phyloP scores from a whole-genome alignment of 1,284 basidiomycete species.

The Trametes pubescens region DNA sequence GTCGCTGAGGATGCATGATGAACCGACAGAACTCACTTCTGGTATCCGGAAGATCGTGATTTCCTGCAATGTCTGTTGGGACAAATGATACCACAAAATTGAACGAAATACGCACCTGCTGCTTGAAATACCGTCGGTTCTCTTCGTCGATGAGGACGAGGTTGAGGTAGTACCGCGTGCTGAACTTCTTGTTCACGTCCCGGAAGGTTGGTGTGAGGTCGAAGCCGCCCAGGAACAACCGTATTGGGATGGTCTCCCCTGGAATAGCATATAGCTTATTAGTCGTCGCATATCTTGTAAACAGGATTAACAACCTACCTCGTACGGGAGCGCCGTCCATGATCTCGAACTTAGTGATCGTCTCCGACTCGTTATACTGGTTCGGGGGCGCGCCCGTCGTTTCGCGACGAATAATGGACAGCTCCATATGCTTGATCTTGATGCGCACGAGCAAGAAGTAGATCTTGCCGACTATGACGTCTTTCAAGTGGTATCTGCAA shows the following conservation, averaged over 20 bases:
- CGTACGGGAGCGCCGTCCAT: conserved; percentile 98
- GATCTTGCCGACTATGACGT: conserved; percentile 99
- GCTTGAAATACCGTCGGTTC: conserved; percentile 95
- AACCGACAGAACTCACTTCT: conserved; percentile 56
- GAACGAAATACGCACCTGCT: conserved; percentile 56
- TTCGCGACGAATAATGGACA: conserved; percentile 97
- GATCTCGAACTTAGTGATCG: conserved; percentile 99
- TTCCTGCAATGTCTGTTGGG: conserved; percentile 51
- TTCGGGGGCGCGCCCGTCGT: conserved; percentile 97
- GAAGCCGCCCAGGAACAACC: conserved; percentile 97
- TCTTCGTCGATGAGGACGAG: conserved; percentile 98
- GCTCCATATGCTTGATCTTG: conserved; percentile 99
- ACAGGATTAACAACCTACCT: conserved; percentile 54
- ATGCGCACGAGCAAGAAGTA: conserved; percentile 98
- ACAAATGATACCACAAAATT: background rate
- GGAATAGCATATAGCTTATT: conserved; percentile 5
- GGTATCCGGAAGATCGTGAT: conserved; percentile 81
- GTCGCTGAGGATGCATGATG: background rate
- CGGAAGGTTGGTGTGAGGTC: conserved; percentile 98
- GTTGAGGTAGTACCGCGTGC: conserved; percentile 95
- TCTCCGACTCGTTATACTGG: conserved; percentile 99
- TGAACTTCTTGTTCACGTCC: conserved; percentile 99
- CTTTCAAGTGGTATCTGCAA: conserved; percentile 94
- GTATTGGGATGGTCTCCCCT: conserved; percentile 98
- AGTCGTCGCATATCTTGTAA: background rate